Percentiles rank a stretch among this genome's conserved stretches.
Evolutionary conservation across 75 land plant species (phyloP).

Genomic region (Sequoiadendron giganteum): DNA sequence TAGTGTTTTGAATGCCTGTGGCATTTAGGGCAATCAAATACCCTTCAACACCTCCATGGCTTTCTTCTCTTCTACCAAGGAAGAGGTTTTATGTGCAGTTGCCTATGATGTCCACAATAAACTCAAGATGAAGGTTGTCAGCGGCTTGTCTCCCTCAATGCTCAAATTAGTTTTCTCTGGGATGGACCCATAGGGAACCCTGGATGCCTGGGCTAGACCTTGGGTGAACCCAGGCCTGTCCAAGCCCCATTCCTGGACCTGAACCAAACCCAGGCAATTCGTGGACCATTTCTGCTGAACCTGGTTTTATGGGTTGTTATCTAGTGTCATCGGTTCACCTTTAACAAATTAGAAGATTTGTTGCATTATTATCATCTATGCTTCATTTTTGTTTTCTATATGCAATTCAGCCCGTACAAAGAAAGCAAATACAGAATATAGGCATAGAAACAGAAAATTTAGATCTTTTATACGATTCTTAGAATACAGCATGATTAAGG

Average conservation of each 20-base stretch:
- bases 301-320: not conserved
- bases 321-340: not conserved
- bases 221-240: too few species aligned
- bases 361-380: not conserved
- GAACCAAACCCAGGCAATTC: too few species aligned
- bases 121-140: slow-evolving; percentile 60
- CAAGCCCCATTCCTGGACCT: too few species aligned
- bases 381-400: not conserved
- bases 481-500: not conserved
- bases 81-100: slow-evolving; percentile 49
- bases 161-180: slow-evolving; percentile 61
- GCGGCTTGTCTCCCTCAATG: slow-evolving; percentile 45
- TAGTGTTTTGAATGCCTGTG: slow-evolving; percentile 41
- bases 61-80: slow-evolving; percentile 49
- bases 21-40: slow-evolving; percentile 44
- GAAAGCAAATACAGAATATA: not conserved
- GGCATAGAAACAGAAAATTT: not conserved
- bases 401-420: not conserved
- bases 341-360: not conserved
- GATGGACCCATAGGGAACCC: too few species aligned
- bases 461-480: not conserved
- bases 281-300: too few species aligned
- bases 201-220: too few species aligned
- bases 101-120: slow-evolving; percentile 40
- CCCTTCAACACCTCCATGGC: slow-evolving; percentile 34